Base-by-base conservation (phyloP, 768 basidiomycete genomes). In the Amanita polypyramis region DNA sequence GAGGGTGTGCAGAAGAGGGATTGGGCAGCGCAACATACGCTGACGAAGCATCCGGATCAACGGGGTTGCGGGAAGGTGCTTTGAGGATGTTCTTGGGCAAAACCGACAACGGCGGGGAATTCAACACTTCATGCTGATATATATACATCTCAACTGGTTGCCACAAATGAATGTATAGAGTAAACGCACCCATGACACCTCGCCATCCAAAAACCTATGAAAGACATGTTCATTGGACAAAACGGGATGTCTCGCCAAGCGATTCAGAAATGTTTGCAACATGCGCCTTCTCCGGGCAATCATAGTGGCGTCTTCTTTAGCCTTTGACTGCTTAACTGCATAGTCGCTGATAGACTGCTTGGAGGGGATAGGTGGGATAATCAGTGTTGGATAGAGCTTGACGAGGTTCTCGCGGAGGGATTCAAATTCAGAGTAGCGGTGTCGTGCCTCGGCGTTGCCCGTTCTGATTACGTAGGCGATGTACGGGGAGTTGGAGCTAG, bases 401-500 rank as follows among this genome's bases (percentile, higher is more conserved):
- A 80, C 74, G 41, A 99, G 77, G 52, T 75, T 85, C 45, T 76
- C 74, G 44, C 96, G 82, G 34, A 99, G 71, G 19, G 91, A 92
- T 66, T 97, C 92, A 64, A 99, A 99, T 62, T 98, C 93, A 2
- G 95, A 98, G 65, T 99, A 99, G 35, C 96, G 80, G 56, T 96
- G 88, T 29, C 80, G 77, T 9, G 91, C 81, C 57, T 90, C 84
- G 5, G 81, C 75, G 54, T 74, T 93, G 57, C 92, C 93, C 38
- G 92, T 82, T 47, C 70, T 76, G 56, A 98, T 94, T 52, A 95
- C 79, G 70, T 99, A 98, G 50, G 85, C 79, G 62, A 98, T 99
- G 62, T 98, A 98, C 5, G 87, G 82, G 17, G 91, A 85, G 42
- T 72, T 79, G n/a, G 92, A 77, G 57, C 89, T 87, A 47, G 88